Evolutionary conservation across 2,329 filamentous ascomycete genomes (phyloP).

Genomic region (Cladobotryum mycophilum): DNA sequence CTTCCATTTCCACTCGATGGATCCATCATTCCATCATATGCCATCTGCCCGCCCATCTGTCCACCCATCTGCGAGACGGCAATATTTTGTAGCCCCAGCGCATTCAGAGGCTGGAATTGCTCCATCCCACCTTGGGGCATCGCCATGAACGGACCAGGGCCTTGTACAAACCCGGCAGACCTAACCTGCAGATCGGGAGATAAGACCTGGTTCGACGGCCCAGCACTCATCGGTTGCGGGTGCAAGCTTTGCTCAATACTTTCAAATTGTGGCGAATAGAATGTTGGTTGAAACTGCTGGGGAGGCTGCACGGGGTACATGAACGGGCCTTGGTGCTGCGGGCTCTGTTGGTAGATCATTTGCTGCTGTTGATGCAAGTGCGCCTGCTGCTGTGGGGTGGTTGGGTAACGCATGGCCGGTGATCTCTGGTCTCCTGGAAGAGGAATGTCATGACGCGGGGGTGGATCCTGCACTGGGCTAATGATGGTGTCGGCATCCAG

Average conservation of each 20-base stretch:
- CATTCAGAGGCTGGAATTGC: constrained; percentile 27
- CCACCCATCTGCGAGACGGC: constrained; percentile 18
- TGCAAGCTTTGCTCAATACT: constrained; percentile 22
- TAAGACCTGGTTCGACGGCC: constrained; percentile 21
- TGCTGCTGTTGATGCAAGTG: constrained; percentile 4
- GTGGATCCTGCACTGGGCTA: constrained; percentile 57
- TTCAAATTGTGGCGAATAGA: constrained; percentile 22
- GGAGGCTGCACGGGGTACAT: constrained; percentile 23
- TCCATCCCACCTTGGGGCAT: constrained; percentile 23
- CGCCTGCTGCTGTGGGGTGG: constrained; percentile 16
- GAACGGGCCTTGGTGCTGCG: constrained; percentile 14
- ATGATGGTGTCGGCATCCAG: constrained; percentile 58
- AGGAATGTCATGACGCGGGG: constrained; percentile 31
- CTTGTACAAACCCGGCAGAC: constrained; percentile 19
- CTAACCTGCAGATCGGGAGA: constrained; percentile 18
- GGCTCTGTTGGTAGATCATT: constrained; percentile 12
- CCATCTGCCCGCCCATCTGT: constrained; percentile 24
- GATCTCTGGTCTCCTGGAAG: constrained; percentile 20
- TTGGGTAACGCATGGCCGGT: constrained; percentile 17
- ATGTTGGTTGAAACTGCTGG: constrained; percentile 20
- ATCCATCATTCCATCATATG: constrained; percentile 26
- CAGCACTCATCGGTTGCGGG: constrained; percentile 19
- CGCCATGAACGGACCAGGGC: constrained; percentile 18
- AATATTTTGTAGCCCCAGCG: constrained; percentile 26
- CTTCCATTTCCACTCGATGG: constrained; percentile 29